Conservation (phyloP, 352 stramenopile genomes). For the Aphanomyces invadans region DNA sequence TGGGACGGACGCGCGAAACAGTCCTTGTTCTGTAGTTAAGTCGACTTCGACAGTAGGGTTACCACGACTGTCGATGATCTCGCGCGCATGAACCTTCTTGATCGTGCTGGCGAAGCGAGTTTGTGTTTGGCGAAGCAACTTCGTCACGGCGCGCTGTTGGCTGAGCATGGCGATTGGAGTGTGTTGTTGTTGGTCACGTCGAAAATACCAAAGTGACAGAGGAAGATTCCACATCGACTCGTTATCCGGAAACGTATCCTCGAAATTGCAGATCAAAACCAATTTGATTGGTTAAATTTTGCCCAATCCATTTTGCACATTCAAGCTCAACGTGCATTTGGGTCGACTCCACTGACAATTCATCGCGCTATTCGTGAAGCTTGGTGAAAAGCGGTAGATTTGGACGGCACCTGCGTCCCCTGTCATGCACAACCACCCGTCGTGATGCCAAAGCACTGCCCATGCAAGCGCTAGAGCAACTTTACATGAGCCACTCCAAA, state of each 20-base stretch:
- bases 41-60: constrained; percentile 89
- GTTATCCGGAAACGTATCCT: constrained; percentile 17
- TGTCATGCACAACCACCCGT: no score
- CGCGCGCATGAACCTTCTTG: constrained; percentile 62
- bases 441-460: no score
- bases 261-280: no score
- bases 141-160: neutral
- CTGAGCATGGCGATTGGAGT: neutral
- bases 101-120: constrained; percentile 45
- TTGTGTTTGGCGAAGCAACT: neutral
- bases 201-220: constrained; percentile 2
- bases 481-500: no score
- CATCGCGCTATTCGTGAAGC: no score
- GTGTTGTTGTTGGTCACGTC: neutral
- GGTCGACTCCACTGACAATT: no score
- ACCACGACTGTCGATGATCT: constrained; percentile 81
- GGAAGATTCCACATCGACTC: neutral
- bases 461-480: no score
- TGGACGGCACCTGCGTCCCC: no score
- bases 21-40: constrained; percentile 50
- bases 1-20: constrained; percentile 92
- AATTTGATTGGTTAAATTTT: neutral
- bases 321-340: constrained; percentile 21
- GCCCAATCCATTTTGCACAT: constrained; percentile 10
- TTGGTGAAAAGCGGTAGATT: no score